Evolutionary conservation across 2,329 filamentous ascomycete genomes (phyloP).

Genomic region (Chaetomiaceae sp.): DNA sequence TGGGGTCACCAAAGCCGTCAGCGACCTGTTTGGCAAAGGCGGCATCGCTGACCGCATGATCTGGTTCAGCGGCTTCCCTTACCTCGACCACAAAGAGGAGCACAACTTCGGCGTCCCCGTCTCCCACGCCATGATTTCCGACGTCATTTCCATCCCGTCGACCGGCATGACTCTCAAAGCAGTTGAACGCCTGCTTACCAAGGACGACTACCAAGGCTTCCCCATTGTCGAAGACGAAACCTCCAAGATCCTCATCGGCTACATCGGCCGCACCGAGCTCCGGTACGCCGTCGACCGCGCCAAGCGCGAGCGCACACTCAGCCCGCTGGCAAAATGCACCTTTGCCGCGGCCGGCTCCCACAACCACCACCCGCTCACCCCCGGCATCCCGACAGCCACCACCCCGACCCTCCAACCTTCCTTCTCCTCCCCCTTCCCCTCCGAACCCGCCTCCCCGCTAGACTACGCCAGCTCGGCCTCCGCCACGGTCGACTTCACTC

Average conservation of each 20-base stretch:
- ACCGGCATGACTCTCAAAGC: conserved; percentile 69
- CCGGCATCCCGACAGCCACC: conserved; percentile 26
- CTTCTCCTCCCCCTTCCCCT: conserved; percentile 41
- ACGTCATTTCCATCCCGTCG: conserved; percentile 67
- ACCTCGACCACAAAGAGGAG: conserved; percentile 94
- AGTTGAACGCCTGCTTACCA: conserved; percentile 67
- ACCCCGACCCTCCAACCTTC: conserved; percentile 34
- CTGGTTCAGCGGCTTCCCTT: conserved; percentile 96
- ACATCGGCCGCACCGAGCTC: conserved; percentile 87
- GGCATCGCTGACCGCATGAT: conserved; percentile 98
- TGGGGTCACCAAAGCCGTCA: conserved; percentile 89
- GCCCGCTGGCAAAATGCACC: conserved; percentile 62
- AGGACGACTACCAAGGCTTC: conserved; percentile 86
- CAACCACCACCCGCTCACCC: conserved; percentile 10
- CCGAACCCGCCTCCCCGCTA: conserved; percentile 34
- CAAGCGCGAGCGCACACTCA: conserved; percentile 62
- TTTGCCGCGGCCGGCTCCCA: conserved; percentile 58
- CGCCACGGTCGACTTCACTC: conserved; percentile 65
- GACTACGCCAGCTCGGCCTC: conserved; percentile 16
- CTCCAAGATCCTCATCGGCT: conserved; percentile 72
- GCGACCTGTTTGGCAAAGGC: conserved; percentile 86
- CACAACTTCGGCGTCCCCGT: conserved; percentile 95
- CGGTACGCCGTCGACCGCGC: conserved; percentile 82
- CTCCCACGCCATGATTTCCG: conserved; percentile 77
- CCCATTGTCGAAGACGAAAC: conserved; percentile 74